Evolutionary conservation across 2,329 filamentous ascomycete species (phyloP).

Genomic region (Aspergillus texensis): DNA sequence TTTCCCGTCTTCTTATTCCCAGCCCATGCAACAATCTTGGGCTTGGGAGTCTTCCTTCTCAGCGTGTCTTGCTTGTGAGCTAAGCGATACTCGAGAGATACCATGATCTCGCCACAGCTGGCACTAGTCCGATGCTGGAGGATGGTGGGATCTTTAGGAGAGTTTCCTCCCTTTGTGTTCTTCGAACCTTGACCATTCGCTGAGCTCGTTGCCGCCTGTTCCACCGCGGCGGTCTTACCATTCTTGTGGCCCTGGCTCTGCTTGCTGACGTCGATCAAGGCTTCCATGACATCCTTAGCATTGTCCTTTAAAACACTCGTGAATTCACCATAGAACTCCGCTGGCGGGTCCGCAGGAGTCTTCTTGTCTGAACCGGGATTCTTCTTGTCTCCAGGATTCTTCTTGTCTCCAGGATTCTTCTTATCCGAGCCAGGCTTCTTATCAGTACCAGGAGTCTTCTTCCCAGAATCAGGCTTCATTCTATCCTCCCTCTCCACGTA

Average conservation of each 20-base stretch:
- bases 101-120: conserved; percentile 1
- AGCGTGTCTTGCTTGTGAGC: not conserved
- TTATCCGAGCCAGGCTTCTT: not conserved
- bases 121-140: not conserved
- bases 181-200: not conserved
- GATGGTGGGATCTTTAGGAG: no score
- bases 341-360: rapidly evolving
- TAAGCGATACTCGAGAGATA: not conserved
- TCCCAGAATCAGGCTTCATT: not conserved
- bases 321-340: not conserved
- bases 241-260: not conserved
- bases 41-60: not conserved
- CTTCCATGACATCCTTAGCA: conserved; percentile 2
- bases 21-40: not conserved
- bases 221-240: no score
- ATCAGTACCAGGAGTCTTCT: no score
- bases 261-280: conserved; percentile 1
- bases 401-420: not conserved
- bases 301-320: not conserved
- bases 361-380: not conserved
- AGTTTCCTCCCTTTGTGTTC: no score
- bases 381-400: not conserved
- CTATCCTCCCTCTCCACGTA: not conserved
- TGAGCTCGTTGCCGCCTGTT: no score
- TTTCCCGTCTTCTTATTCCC: not conserved